Conservation (phyloP, 179 eudicot genomes). For the Spergularia azorica region DNA sequence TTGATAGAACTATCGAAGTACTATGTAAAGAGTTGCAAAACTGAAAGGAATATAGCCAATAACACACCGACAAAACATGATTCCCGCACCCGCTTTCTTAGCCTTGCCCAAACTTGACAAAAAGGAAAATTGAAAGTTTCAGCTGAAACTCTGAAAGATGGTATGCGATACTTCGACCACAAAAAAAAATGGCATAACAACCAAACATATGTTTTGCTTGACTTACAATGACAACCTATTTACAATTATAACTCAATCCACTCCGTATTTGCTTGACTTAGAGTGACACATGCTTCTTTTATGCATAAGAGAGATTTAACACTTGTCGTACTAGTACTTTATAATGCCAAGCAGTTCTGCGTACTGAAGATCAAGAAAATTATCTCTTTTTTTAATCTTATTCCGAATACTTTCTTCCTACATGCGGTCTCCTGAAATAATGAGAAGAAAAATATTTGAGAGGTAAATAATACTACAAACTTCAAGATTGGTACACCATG, state of each 20-base stretch:
- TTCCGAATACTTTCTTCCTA: conserved; percentile 91
- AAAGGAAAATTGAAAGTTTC: not conserved
- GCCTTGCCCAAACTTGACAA: conserved; percentile 19
- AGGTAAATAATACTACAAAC: not conserved
- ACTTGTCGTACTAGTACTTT: no score
- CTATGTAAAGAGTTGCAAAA: not conserved
- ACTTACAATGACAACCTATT: not conserved
- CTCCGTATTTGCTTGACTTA: no score
- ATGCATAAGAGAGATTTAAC: not conserved
- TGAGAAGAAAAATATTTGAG: not conserved
- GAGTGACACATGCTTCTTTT: not conserved
- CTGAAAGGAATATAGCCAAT: not conserved
- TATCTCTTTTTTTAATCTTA: conserved; percentile 78
- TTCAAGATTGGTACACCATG: no score
- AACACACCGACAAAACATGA: not conserved
- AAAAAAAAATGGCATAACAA: not conserved
- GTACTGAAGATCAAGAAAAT: conserved; percentile 7
- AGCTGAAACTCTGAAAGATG: not conserved
- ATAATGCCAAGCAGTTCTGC: not conserved
- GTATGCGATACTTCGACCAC: not conserved
- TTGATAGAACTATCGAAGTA: not conserved
- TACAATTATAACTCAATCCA: not conserved
- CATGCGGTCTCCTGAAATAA: conserved; percentile 90
- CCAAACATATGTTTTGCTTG: not conserved
- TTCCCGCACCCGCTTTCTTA: not conserved